These are phyloP conservation scores for Termitomyces sp. DNA, from an alignment of 768 basidiomycete genomes.

Conservation along the genomic window DNA sequence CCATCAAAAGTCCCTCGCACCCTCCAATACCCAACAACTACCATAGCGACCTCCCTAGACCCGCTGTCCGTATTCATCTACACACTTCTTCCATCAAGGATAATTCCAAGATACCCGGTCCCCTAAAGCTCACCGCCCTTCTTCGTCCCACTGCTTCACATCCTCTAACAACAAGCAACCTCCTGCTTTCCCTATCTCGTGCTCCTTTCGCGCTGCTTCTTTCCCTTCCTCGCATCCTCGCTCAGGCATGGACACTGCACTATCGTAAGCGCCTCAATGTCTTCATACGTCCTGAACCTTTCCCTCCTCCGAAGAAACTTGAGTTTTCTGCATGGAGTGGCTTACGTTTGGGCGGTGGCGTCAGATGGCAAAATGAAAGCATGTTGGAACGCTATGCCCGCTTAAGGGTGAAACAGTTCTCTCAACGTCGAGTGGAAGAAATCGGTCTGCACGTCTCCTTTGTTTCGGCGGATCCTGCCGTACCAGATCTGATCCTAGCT, in stretches of 20 bases:
- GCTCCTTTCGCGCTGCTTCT: conserved; percentile 35
- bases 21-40: conserved; percentile 21
- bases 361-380: neutral
- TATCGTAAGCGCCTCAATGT: conserved; percentile 56
- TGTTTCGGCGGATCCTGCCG: neutral
- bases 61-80: neutral
- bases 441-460: neutral
- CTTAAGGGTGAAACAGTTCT: neutral
- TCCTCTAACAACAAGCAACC: conserved; percentile 13
- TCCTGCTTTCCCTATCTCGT: neutral
- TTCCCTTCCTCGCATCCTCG: conserved; percentile 57
- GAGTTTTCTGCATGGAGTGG: conserved; percentile 23
- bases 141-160: neutral
- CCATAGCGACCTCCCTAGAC: neutral
- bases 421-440: neutral
- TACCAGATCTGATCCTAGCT: neutral
- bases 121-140: conserved; percentile 3
- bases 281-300: conserved; percentile 57
- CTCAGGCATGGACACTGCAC: conserved; percentile 58
- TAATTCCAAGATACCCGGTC: neutral
- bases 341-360: neutral
- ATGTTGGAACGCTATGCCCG: neutral
- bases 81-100: neutral
- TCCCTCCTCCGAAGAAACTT: conserved; percentile 26
- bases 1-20: conserved; percentile 45